These are phyloP conservation scores for Mollisiaceae sp. DNA, from an alignment of 2,329 filamentous ascomycete species.

Conservation along the genomic window DNA sequence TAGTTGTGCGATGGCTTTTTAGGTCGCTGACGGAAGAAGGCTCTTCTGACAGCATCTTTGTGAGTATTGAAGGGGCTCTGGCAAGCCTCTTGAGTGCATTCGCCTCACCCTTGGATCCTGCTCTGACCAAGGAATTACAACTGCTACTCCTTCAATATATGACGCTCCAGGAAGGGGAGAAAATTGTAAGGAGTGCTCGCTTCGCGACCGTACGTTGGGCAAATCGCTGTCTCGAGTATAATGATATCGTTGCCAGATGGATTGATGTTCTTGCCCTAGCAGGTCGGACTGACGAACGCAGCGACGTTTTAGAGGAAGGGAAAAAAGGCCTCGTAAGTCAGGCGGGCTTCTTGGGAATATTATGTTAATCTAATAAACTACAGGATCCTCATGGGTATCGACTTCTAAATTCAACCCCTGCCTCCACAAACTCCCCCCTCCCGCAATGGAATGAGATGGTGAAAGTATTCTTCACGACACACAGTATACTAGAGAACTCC, in stretches of 20 bases:
- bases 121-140: conserved; percentile 37
- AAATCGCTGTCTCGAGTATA: conserved; percentile 83
- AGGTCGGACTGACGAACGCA: conserved; percentile 68
- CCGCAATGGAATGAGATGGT: conserved; percentile 60
- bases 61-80: conserved; percentile 88
- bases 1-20: conserved; percentile 78
- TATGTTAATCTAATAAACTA: conserved; percentile 9
- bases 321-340: conserved; percentile 78
- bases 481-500: conserved; percentile 42
- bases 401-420: conserved; percentile 60
- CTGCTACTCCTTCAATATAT: conserved; percentile 73
- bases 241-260: conserved; percentile 81
- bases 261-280: conserved; percentile 84
- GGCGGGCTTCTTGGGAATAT: not conserved
- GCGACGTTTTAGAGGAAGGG: conserved; percentile 88
- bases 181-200: conserved; percentile 73
- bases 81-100: conserved; percentile 75
- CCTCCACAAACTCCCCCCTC: conserved; percentile 47
- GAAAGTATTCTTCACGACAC: conserved; percentile 53
- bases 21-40: conserved; percentile 80
- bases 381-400: conserved; percentile 69
- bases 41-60: conserved; percentile 72
- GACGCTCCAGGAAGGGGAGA: conserved; percentile 53
- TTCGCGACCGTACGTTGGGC: conserved; percentile 88
- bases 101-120: conserved; percentile 45